Base-by-base conservation (phyloP, 108 stramenopile species). In the Stephanodiscus minutulus region DNA sequence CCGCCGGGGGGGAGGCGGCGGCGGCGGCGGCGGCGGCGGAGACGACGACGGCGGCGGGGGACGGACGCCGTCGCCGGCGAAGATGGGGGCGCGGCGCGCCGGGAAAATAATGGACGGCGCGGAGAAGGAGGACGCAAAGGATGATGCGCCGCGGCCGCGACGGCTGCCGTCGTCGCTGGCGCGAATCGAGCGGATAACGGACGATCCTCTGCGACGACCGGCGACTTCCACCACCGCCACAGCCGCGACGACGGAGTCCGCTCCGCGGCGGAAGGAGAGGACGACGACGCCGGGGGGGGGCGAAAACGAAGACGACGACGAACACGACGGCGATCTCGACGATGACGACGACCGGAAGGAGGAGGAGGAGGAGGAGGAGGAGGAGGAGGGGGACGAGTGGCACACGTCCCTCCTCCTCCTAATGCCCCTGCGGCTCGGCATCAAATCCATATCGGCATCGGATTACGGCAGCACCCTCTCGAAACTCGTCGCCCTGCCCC, bases 401-500 rank as follows among this genome's bases (percentile, higher is more conserved):
- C 24, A 48, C 18, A 28, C 50, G 12, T 58, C 57, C 12, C 57
- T 58, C 57, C 33, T 58, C 25, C 33, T 58, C 35, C 56, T 33
- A 17, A 55, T 68, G 15, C 63, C 29, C 41, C 37, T 68, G 52
- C 39, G 64, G 15, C 73, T 66, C 46, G 61, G 72, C 54, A 37
- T 82, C 41, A 65, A 78, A 27, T 31, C 66, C 21, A 44, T 46
- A 66, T 66, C 53, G 52, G 39, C 64, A 15, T 33, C 17, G 21
- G 56, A 66, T 5, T 93, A 92, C 62, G 76, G 81, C 7, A 57
- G 68, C 20, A 41, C 82, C 0, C 58, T 96, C 5, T 77, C 88
- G 20, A 78, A 84, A 36, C 59, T 84, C 8, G 77, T 96, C 41
- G 77, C 84, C 60, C 74, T 96, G 28, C 83, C 86, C 6, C 90